phyloP scores from a whole-genome alignment of 1,284 basidiomycete genomes.

The Marasmius tenuissimus region DNA sequence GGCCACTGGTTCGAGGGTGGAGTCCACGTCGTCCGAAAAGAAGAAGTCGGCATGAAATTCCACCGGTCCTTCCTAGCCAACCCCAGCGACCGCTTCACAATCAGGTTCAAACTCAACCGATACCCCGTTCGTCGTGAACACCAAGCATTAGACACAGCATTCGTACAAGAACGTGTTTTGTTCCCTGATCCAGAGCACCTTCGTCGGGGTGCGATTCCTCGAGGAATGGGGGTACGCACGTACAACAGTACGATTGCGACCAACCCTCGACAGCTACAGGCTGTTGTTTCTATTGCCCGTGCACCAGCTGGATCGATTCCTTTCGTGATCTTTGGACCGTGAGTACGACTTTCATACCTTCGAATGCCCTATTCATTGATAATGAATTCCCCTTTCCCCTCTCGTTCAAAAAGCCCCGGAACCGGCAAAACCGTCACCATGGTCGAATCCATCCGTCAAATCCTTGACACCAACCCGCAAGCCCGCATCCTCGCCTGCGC shows the following conservation, averaged over 20 bases:
- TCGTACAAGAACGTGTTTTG: conserved; percentile 18
- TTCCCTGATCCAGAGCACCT: conserved; percentile 12
- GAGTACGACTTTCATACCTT: conserved; percentile 27
- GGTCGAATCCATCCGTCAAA: conserved; percentile 63
- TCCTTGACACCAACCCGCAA: conserved; percentile 40
- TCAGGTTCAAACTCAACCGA: conserved; percentile 60
- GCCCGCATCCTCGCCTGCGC: conserved; percentile 63
- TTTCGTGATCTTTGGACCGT: conserved; percentile 70
- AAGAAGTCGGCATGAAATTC: conserved; percentile 55
- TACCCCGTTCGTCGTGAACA: conserved; percentile 54
- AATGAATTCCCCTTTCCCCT: too few relatives aligned
- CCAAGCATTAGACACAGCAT: conserved; percentile 40
- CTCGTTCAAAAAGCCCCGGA: background rate
- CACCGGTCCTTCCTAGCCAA: conserved; percentile 42
- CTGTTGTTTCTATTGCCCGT: conserved; percentile 50
- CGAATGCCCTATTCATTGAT: too few relatives aligned
- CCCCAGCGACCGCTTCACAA: conserved; percentile 35
- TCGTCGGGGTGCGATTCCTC: background rate
- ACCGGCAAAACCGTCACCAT: conserved; percentile 71
- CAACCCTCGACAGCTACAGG: conserved; percentile 54
- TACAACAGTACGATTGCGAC: conserved; percentile 45
- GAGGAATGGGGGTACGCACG: conserved; percentile 7
- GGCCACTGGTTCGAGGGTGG: conserved; percentile 57
- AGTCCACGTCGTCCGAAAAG: conserved; percentile 51
- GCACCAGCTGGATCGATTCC: conserved; percentile 47